Percentiles rank a stretch among this genome's conserved stretches.
Conservation (phyloP, 2,329 filamentous ascomycete species). For the Colletotrichum coccodes region DNA sequence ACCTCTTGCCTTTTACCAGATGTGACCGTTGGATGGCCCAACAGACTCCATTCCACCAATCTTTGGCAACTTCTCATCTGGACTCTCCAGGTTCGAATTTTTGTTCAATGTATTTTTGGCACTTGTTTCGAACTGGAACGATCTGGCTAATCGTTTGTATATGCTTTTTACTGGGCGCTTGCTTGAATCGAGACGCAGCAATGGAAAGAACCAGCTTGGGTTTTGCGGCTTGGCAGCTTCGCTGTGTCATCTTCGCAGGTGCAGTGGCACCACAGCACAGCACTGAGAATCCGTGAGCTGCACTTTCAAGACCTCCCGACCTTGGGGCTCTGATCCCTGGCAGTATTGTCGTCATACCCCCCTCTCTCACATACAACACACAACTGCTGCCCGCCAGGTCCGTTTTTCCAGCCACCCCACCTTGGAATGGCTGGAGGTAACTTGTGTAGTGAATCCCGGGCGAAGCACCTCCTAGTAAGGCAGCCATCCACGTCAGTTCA, state of each 20-base stretch:
- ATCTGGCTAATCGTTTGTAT: neutral
- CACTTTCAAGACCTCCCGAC: too few species aligned
- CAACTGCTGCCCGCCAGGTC: neutral
- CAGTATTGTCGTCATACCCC: conserved; percentile 27
- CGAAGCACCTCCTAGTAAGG: conserved; percentile 2
- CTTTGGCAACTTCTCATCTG: conserved; percentile 45
- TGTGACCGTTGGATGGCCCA: conserved; percentile 67
- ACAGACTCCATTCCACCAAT: conserved; percentile 51
- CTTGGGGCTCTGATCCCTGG: conserved; percentile 1
- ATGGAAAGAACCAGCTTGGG: neutral
- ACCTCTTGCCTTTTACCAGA: conserved; percentile 78
- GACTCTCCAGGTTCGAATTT: conserved; percentile 40
- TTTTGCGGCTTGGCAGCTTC: too few species aligned
- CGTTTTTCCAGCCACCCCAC: conserved; percentile 16
- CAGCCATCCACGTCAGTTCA: neutral
- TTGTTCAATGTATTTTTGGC: neutral
- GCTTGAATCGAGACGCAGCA: neutral
- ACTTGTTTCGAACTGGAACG: neutral
- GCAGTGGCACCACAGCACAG: neutral
- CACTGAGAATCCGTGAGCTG: neutral
- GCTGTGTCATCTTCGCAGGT: neutral
- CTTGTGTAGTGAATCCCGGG: neutral
- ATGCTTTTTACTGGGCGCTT: neutral
- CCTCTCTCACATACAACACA: too few species aligned
- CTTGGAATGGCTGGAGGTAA: neutral